Conservation (phyloP, 495 filamentous ascomycete species). For the Cetradonia linearis region DNA sequence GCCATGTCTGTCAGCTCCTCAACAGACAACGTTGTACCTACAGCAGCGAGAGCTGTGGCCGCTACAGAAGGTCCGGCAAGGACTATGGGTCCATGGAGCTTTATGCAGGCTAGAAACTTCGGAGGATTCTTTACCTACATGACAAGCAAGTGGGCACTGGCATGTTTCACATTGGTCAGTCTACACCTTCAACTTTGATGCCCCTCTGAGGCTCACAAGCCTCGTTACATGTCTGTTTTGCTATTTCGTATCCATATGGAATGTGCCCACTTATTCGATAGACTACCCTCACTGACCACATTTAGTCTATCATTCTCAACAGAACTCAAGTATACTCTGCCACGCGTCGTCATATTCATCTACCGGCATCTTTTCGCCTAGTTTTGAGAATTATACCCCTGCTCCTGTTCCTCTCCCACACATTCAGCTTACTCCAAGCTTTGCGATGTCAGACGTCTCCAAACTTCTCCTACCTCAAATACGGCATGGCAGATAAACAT, state of each 20-base stretch:
- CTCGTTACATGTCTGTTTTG: not conserved
- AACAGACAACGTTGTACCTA: conserved; percentile 9
- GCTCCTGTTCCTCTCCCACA: conserved; percentile 60
- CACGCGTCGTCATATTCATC: conserved; percentile 59
- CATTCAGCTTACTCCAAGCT: conserved; percentile 60
- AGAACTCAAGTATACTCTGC: conserved; percentile 89
- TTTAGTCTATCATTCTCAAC: conserved; percentile 69
- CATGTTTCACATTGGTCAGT: conserved; percentile 65
- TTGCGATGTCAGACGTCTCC: conserved; percentile 89
- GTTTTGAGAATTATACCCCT: conserved; percentile 66
- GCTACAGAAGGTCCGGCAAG: conserved; percentile 22
- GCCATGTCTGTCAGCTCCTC: conserved; percentile 24
- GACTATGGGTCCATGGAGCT: conserved; percentile 19
- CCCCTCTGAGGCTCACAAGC: not conserved
- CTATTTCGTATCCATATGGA: not conserved
- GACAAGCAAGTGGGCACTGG: conserved; percentile 87
- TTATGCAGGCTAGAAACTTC: conserved; percentile 46
- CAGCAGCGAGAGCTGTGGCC: conserved; percentile 27
- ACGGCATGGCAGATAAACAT: conserved; percentile 56
- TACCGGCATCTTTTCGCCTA: conserved; percentile 63
- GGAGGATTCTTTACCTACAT: conserved; percentile 84
- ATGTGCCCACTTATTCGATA: not conserved
- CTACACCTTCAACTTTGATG: not conserved
- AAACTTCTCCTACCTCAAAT: conserved; percentile 59
- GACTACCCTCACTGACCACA: conserved; percentile 12